phyloP scores from a whole-genome alignment of 352 stramenopile genomes.

The Globisporangium spiculum region DNA sequence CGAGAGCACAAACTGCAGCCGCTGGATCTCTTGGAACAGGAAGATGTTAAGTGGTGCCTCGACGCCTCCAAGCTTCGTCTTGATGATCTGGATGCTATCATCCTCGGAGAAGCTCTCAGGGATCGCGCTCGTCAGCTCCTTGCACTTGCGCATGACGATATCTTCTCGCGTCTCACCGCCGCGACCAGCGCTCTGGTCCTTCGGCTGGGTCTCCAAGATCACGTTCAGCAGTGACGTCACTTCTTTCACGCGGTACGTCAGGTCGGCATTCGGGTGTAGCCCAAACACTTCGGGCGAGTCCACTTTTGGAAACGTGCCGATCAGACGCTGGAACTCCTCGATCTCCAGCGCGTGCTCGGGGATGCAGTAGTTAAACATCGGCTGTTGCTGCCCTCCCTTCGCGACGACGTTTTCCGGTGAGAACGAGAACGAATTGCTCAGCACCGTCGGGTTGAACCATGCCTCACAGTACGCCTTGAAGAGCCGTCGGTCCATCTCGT shows the following conservation, averaged over 20 bases:
- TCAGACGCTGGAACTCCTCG: constrained; percentile 68
- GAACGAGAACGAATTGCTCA: constrained; percentile 65
- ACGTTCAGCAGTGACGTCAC: constrained; percentile 53
- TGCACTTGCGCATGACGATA: constrained; percentile 54
- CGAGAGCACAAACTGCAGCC: constrained; percentile 52
- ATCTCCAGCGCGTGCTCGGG: constrained; percentile 28
- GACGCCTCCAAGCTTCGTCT: constrained; percentile 58
- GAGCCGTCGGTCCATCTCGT: constrained; percentile 71
- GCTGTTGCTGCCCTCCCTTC: constrained; percentile 18
- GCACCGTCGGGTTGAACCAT: constrained; percentile 64
- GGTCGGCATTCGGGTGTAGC: constrained; percentile 73
- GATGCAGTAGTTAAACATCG: constrained; percentile 47
- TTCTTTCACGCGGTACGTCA: constrained; percentile 82
- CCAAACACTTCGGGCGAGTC: constrained; percentile 85
- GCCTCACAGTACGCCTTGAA: constrained; percentile 74
- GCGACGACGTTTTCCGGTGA: constrained; percentile 52
- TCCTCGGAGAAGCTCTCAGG: constrained; percentile 47
- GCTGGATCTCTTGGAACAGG: constrained; percentile 69
- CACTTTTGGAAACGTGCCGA: constrained; percentile 57
- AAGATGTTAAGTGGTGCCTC: constrained; percentile 77
- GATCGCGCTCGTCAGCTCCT: constrained; percentile 46
- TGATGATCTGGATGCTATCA: constrained; percentile 39
- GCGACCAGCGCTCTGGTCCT: constrained; percentile 30
- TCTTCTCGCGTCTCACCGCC: constrained; percentile 57
- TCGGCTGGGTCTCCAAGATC: constrained; percentile 69